Percentiles rank a stretch among this genome's conserved stretches.
Evolutionary conservation across 2,329 filamentous ascomycete species (phyloP).

Genomic region (Cladophialophora exuberans): DNA sequence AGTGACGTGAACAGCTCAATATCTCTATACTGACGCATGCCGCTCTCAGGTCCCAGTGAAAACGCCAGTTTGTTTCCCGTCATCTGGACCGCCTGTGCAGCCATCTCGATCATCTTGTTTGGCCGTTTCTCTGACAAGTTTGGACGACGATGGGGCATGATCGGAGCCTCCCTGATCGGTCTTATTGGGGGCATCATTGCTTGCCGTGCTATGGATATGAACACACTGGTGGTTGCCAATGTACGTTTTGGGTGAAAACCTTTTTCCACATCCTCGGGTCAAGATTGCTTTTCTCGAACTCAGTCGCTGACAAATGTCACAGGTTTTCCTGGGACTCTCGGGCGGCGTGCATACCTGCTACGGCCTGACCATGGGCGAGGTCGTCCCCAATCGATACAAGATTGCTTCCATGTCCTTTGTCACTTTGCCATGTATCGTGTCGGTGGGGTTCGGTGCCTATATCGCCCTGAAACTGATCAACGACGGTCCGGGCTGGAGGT

Average conservation of each 20-base stretch:
- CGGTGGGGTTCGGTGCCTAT: slow-evolving; percentile 1
- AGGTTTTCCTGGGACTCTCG: slow-evolving; percentile 14
- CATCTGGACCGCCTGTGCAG: slow-evolving; percentile 17
- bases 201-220: slow-evolving; percentile 38
- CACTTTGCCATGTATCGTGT: background rate
- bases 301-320: no score
- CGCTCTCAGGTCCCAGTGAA: slow-evolving; percentile 1
- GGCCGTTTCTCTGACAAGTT: slow-evolving; percentile 27
- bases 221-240: slow-evolving; percentile 38
- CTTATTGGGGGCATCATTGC: slow-evolving; percentile 35
- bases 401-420: background rate
- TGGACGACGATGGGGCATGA: slow-evolving; percentile 19
- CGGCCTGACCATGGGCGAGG: slow-evolving; percentile 13
- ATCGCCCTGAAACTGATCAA: background rate
- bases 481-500: slow-evolving; percentile 15
- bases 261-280: background rate
- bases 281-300: background rate
- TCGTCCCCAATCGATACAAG: slow-evolving; percentile 19
- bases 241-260: slow-evolving; percentile 7
- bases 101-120: slow-evolving; percentile 20
- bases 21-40: background rate
- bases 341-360: slow-evolving; percentile 10
- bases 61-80: slow-evolving; percentile 24
- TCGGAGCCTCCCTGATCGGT: slow-evolving; percentile 6
- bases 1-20: no score